Conservation (phyloP, 495 filamentous ascomycete species). For the Chaetomidium leptoderma region DNA sequence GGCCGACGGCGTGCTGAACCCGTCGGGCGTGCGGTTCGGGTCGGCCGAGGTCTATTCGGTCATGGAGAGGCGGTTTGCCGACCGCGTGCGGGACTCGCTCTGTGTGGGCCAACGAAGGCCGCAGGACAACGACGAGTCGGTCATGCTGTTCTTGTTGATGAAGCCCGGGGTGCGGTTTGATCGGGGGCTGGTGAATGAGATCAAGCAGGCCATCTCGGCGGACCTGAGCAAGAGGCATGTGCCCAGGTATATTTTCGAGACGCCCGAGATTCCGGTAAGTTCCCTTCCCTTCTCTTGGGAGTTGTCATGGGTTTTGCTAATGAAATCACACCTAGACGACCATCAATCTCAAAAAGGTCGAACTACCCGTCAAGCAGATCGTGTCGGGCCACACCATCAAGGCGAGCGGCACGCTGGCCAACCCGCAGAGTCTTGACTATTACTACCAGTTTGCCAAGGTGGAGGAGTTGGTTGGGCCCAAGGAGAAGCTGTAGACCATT, state of each 20-base stretch:
- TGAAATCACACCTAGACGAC: slow-evolving; percentile 55
- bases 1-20: slow-evolving; percentile 88
- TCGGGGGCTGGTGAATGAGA: slow-evolving; percentile 50
- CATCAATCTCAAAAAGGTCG: slow-evolving; percentile 81
- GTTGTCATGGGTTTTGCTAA: background rate
- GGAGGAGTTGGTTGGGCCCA: slow-evolving; percentile 53
- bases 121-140: slow-evolving; percentile 64
- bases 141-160: slow-evolving; percentile 74
- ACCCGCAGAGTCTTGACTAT: slow-evolving; percentile 67
- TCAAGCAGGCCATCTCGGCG: slow-evolving; percentile 58
- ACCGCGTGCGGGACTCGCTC: slow-evolving; percentile 59
- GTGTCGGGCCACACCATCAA: slow-evolving; percentile 70
- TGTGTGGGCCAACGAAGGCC: slow-evolving; percentile 71
- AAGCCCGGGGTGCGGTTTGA: slow-evolving; percentile 54
- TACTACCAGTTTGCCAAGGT: slow-evolving; percentile 79
- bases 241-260: slow-evolving; percentile 74
- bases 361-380: slow-evolving; percentile 80
- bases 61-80: slow-evolving; percentile 60
- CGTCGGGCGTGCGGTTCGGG: slow-evolving; percentile 80
- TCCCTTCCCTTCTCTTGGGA: slow-evolving; percentile 5
- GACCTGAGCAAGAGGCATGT: slow-evolving; percentile 70
- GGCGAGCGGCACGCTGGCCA: slow-evolving; percentile 70
- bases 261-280: slow-evolving; percentile 73
- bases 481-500: slow-evolving; percentile 28
- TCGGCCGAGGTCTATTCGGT: slow-evolving; percentile 77